phyloP scores from a whole-genome alignment of 768 basidiomycete species.

The Mycena vitilis region DNA sequence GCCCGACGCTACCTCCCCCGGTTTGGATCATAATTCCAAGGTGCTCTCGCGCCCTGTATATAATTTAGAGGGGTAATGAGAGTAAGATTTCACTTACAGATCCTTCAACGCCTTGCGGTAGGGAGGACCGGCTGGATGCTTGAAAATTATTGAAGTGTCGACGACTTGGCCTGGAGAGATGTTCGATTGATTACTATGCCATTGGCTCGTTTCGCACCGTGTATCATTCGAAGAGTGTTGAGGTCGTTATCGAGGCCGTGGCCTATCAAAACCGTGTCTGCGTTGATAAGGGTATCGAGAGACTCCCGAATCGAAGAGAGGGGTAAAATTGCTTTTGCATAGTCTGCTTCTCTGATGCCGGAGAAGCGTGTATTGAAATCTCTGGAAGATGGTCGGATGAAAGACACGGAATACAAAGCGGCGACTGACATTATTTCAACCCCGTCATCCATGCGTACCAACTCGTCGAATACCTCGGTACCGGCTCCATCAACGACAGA shows the following conservation, averaged over 20 bases:
- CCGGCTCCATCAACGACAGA: slow-evolving; percentile 88
- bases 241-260: slow-evolving; percentile 95
- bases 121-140: slow-evolving; percentile 78
- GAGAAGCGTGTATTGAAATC: slow-evolving; percentile 95
- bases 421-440: slow-evolving; percentile 78
- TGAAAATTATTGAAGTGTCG: slow-evolving; percentile 90
- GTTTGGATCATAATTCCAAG: slow-evolving; percentile 86
- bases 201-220: slow-evolving; percentile 63
- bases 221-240: slow-evolving; percentile 88
- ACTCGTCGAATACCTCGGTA: slow-evolving; percentile 81
- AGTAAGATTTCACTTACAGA: slow-evolving; percentile 60
- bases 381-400: slow-evolving; percentile 51
- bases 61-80: slow-evolving; percentile 35
- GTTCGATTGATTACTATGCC: too few relatives aligned
- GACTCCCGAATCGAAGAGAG: slow-evolving; percentile 74
- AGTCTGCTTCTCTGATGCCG: slow-evolving; percentile 72
- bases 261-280: slow-evolving; percentile 89
- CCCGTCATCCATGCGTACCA: slow-evolving; percentile 83
- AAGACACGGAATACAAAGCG: slow-evolving; percentile 4
- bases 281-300: slow-evolving; percentile 77
- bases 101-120: slow-evolving; percentile 86
- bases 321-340: slow-evolving; percentile 72
- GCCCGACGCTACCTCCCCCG: slow-evolving; percentile 79
- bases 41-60: slow-evolving; percentile 81
- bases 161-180: slow-evolving; percentile 46